Evolutionary conservation across 116 monocot genomes (phyloP).

Genomic region (Cymodocea nodosa): DNA sequence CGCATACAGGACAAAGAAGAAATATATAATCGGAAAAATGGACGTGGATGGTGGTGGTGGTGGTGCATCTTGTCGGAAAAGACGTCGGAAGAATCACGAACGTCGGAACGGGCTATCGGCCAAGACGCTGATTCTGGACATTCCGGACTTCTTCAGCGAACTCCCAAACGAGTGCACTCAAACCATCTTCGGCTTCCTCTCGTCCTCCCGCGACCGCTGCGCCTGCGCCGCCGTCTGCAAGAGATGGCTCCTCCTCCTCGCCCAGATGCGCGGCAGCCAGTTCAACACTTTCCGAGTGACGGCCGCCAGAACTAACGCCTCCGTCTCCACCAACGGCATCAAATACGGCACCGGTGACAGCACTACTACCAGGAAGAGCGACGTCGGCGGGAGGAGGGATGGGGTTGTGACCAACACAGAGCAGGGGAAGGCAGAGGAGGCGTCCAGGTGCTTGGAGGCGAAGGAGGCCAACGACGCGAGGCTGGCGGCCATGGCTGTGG

Average conservation of each 20-base stretch:
- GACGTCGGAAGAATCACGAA: not conserved
- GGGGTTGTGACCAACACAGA: no score
- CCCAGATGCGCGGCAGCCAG: constrained; percentile 12
- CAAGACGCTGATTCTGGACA: not conserved
- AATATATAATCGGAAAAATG: no score
- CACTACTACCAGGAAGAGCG: not conserved
- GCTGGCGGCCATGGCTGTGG: constrained; percentile 14
- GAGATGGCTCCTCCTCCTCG: constrained; percentile 22
- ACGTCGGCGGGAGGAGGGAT: not conserved
- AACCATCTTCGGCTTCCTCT: constrained; percentile 22
- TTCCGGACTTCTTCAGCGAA: constrained; percentile 6
- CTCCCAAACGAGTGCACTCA: constrained; percentile 24
- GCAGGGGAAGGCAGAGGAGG: constrained; percentile 1
- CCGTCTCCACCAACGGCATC: not conserved
- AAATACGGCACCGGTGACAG: not conserved
- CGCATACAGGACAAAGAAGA: no score
- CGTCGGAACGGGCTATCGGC: not conserved
- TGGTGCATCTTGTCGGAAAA: no score
- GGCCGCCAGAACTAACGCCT: not conserved
- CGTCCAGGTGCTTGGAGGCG: constrained; percentile 6
- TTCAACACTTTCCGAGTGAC: constrained; percentile 4
- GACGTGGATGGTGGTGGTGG: no score
- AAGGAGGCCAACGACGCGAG: constrained; percentile 16
- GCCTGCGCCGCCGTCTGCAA: constrained; percentile 28
- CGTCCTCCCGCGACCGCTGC: constrained; percentile 18